Base-by-base conservation (phyloP, 2,329 filamentous ascomycete genomes). In the Rhytidhysteron rufulum region DNA sequence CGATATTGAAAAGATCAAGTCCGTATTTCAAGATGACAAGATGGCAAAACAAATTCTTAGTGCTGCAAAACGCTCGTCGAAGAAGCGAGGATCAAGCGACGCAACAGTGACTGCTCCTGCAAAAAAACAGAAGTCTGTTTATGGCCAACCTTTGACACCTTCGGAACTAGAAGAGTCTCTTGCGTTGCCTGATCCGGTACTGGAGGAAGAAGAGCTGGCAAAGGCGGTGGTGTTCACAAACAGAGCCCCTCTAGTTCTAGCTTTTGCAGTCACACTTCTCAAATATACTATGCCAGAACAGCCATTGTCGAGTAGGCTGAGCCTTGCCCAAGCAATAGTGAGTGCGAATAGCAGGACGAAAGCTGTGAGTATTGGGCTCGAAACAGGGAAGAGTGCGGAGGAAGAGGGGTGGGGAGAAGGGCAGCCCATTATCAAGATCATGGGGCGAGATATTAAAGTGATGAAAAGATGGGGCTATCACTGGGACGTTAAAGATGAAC, bases 241-340 rank as follows among this genome's bases (percentile, higher is more conserved):
- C 55, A 75, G 89, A 29, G 88, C 89, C 2, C 88, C 89, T 1
- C 68, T 95, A 2, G 81, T 95, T 2, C 73, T 95, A 4, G 88
- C 88, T 0, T 94, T 94, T 63, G 82, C 85, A 1, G 78, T 88
- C 11, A 78, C 81, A 44, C 60, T 91, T 35, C 61, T 94, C 34
- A 83, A 85, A 33, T 82, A 85, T 57, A 94, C 87, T 0, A 91
- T 90, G 83, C 86, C 88, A 0, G 83, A 86, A 50, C 89, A 95
- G 59, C 88, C 88, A 3, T 73, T 83, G 3, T 93, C 86, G n/a
- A 91, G 87, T 58, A 75, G 87, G 34, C 69, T 95, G 16, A 94
- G 88, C 57, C 70, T 95, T 16, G 86, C 83, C 0, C 88, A 95
- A 63, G 88, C 86, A 0, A 82, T 93, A 1, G 86, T 94, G 13